Conservation (phyloP, 805 yeast genomes). For the Isabelozyma rhagii region DNA sequence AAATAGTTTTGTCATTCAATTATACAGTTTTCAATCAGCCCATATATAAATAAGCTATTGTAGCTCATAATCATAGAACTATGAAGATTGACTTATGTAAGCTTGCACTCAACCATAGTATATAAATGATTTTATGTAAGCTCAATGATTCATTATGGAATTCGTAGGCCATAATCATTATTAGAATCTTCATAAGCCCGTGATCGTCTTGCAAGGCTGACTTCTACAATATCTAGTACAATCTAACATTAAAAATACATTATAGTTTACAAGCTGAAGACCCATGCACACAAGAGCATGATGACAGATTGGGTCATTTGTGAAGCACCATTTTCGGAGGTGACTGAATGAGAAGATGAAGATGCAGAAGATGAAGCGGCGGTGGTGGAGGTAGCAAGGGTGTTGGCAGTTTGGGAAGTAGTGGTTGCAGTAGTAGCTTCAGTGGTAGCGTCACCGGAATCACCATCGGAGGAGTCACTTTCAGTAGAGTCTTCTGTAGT, state of each 20-base stretch:
- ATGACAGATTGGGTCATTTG: background rate
- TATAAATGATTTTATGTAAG: too few species aligned
- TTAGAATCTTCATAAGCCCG: too few species aligned
- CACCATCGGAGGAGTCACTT: background rate
- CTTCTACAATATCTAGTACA: too few species aligned
- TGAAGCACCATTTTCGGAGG: background rate
- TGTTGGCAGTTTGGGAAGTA: background rate
- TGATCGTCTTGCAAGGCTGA: too few species aligned
- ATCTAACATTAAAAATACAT: background rate
- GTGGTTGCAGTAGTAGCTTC: background rate
- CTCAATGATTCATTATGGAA: too few species aligned
- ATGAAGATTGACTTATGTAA: too few species aligned
- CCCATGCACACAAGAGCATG: background rate
- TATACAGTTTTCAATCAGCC: too few species aligned
- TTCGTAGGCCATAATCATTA: too few species aligned
- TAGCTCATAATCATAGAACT: too few species aligned
- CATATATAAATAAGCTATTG: too few species aligned
- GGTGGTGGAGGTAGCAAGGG: background rate
- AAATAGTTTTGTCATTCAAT: background rate
- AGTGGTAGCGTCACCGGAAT: background rate
- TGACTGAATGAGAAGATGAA: background rate
- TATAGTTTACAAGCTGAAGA: background rate
- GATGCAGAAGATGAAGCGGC: constrained; percentile 1
- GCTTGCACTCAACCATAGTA: too few species aligned
- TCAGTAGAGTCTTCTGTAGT: background rate